Evolutionary conservation across 495 filamentous ascomycete genomes (phyloP).

Genomic region (Emericellopsis terricola): DNA sequence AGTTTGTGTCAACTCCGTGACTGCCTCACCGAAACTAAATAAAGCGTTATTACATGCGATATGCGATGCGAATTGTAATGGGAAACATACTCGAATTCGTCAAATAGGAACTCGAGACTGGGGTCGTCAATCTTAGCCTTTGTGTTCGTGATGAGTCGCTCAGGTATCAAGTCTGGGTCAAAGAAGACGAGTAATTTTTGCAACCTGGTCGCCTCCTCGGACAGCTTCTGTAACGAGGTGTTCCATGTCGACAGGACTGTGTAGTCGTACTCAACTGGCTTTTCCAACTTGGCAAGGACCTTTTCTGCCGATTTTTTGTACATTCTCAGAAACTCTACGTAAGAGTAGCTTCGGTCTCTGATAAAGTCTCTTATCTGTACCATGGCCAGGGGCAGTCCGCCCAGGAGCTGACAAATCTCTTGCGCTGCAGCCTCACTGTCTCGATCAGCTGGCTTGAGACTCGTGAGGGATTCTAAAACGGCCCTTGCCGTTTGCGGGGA

Average conservation of each 20-base stretch:
- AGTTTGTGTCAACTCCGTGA: slow-evolving; percentile 3
- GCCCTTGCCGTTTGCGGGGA: not conserved
- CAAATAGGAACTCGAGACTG: not conserved
- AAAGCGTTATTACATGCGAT: not conserved
- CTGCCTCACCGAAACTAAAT: slow-evolving; percentile 2
- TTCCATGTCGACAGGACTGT: slow-evolving; percentile 1
- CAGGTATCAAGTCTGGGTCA: slow-evolving; percentile 2
- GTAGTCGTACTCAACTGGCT: slow-evolving; percentile 3
- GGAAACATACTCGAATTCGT: slow-evolving; percentile 3
- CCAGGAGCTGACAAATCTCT: slow-evolving; percentile 1
- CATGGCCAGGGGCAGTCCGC: slow-evolving; percentile 3
- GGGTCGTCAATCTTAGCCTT: slow-evolving; percentile 1
- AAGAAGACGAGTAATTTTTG: slow-evolving; percentile 3
- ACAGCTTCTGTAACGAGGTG: slow-evolving; percentile 2
- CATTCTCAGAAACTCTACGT: not conserved
- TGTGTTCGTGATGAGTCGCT: slow-evolving; percentile 2
- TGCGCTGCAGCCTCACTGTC: not conserved
- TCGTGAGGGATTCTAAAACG: slow-evolving; percentile 1
- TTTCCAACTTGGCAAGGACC: slow-evolving; percentile 1
- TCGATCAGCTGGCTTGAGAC: not conserved
- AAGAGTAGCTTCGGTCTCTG: slow-evolving; percentile 4
- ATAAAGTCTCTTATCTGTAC: slow-evolving; percentile 5
- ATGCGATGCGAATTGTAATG: not conserved
- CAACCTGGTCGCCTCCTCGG: slow-evolving; percentile 2
- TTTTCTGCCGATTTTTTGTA: slow-evolving; percentile 5